Percentiles rank a stretch among this genome's conserved stretches.
phyloP scores from a whole-genome alignment of 306 rosid genomes.

The Albizia julibrissin region DNA sequence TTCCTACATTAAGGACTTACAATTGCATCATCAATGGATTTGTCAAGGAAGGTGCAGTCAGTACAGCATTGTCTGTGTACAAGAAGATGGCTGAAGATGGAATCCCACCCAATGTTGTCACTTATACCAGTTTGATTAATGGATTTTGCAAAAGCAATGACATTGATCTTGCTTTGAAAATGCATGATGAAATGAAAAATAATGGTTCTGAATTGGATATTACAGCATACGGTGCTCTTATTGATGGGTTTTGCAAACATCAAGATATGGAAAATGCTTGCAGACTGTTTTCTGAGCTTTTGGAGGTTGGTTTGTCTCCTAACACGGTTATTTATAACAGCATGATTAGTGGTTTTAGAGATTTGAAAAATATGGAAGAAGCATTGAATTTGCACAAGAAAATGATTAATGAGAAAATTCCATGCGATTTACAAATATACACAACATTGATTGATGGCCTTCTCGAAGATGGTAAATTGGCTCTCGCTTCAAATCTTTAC shows the following conservation, averaged over 20 bases:
- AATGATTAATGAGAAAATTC: conserved; percentile 59
- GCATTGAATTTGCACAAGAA: conserved; percentile 57
- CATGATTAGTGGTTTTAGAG: conserved; percentile 68
- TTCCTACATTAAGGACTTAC: conserved; percentile 58
- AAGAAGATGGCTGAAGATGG: conserved; percentile 61
- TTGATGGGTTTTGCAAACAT: conserved; percentile 68
- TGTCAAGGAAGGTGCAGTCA: conserved; percentile 59
- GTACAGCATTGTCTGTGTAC: conserved; percentile 52
- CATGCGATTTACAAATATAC: conserved; percentile 65
- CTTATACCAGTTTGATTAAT: conserved; percentile 67
- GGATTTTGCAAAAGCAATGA: conserved; percentile 67
- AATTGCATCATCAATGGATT: conserved; percentile 70
- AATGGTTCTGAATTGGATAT: conserved; percentile 64
- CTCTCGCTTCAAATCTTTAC: conserved; percentile 64
- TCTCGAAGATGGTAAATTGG: conserved; percentile 58
- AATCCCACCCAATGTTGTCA: conserved; percentile 61
- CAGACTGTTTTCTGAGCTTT: conserved; percentile 59
- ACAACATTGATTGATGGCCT: conserved; percentile 68
- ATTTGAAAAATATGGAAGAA: conserved; percentile 69
- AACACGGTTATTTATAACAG: conserved; percentile 60
- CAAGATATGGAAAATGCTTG: conserved; percentile 68
- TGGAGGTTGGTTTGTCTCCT: conserved; percentile 72
- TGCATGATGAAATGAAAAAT: conserved; percentile 58
- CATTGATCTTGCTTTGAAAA: conserved; percentile 62
- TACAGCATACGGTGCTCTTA: conserved; percentile 58